Base-by-base conservation (phyloP, 495 filamentous ascomycete species). In the Aspergillus carlsbadensis region DNA sequence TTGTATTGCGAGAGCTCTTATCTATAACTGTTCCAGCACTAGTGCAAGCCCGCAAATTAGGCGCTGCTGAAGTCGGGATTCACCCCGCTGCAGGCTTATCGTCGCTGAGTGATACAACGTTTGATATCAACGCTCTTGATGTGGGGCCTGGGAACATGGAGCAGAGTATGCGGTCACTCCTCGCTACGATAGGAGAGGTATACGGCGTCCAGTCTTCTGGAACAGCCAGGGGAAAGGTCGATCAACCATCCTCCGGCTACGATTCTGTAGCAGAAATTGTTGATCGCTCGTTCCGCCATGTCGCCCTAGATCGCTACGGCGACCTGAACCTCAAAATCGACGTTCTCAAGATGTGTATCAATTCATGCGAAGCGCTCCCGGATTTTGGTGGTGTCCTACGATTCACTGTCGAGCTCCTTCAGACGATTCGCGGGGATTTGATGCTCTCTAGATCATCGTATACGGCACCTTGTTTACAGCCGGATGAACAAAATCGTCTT, bases 11-110 rank as follows among this genome's bases (percentile, higher is more conserved):
- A 59, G 92, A 97, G 63, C 79, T 96, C 51, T 76, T 98, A 7
- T 82, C 83, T n/a, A 83, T 89, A 29, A 76, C 96, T 54, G 88
- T 94, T 50, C 88, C 87, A 52, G 90, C 87, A 1, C 75, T 98
- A 26, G 87, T 96, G n/a, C 89, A 96, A 68, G 95, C 95, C 14
- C 80, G 94, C 36, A 96, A 95, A 52, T 80, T 91, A 52, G 91
- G 92, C 31, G 95, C 94, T 50, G 94, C 95, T 17, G 94, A 97
- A 61, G 87, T 93, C 54, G 94, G 95, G 5, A 87, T 98, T 41
- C 94, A 98, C 70, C 95, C 95, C 42, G 92, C 91, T 22, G 91
- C 94, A 20, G 91, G 89, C 1, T 70, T 95, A 37, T 82, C 85
- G 11, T 85, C 85, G 57, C 70, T 92, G 20, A 79, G 70, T 49